These are phyloP conservation scores for Aegilops tauschii DNA, from an alignment of 176 grass and related monocot species.

Conservation along the genomic window DNA sequence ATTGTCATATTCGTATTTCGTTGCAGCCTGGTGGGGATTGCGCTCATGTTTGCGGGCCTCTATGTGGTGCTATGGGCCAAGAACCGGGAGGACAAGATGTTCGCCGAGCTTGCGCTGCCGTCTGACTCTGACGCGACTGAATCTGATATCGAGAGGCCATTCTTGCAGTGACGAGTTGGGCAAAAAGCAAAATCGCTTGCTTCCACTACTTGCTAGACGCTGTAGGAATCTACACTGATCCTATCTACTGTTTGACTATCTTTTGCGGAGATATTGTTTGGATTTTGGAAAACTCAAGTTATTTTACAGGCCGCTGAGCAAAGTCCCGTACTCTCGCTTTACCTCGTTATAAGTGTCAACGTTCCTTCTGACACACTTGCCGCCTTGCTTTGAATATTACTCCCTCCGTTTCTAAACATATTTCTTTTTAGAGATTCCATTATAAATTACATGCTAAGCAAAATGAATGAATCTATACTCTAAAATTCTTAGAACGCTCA, in stretches of 20 bases:
- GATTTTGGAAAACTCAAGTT: neutral
- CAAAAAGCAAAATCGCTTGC: neutral
- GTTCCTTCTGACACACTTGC: neutral
- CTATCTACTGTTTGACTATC: neutral
- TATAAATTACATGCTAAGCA: no score
- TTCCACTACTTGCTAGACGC: neutral
- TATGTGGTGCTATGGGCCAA: constrained; percentile 64
- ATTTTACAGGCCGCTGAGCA: no score
- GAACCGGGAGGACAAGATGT: constrained; percentile 39
- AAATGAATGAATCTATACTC: no score
- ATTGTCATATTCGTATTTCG: neutral
- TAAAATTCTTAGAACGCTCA: no score
- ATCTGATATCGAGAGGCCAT: constrained; percentile 31
- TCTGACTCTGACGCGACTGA: neutral
- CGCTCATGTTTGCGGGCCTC: constrained; percentile 71
- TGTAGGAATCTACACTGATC: neutral
- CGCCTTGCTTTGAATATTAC: no score
- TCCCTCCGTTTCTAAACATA: no score
- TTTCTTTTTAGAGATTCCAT: no score
- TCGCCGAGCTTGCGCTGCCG: neutral
- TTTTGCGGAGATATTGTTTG: neutral
- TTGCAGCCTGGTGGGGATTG: constrained; percentile 46
- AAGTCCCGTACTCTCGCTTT: neutral
- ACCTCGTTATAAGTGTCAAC: no score
- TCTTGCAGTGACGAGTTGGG: neutral